A percentile compares a stretch with the other conserved stretches of the same genome.
These are phyloP conservation scores for Oenanthe sinensis DNA, from an alignment of 129 eudicot genomes.

Conservation along the genomic window DNA sequence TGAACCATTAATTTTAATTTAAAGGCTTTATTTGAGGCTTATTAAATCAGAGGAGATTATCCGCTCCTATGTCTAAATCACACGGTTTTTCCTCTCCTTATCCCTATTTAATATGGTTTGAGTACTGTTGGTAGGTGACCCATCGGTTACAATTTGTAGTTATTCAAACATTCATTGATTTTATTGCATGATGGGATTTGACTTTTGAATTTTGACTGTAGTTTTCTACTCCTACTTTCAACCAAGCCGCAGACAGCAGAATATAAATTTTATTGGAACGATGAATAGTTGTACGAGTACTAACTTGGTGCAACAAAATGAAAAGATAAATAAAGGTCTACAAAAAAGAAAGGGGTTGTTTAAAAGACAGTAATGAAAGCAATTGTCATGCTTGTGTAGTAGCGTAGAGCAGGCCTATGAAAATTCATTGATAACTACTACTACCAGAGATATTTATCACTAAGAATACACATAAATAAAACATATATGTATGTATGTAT, in stretches of 20 bases:
- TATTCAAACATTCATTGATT: not conserved
- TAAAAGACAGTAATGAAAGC: not conserved
- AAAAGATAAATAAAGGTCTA: not conserved
- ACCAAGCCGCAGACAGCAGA: not conserved
- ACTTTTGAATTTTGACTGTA: not conserved
- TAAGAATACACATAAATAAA: not conserved
- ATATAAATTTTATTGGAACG: not conserved
- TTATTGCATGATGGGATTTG: constrained; percentile 1
- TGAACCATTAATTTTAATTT: too few species aligned
- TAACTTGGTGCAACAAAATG: not conserved
- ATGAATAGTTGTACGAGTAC: too few species aligned
- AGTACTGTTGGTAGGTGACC: not conserved
- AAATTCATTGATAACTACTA: not conserved
- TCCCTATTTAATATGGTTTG: not conserved
- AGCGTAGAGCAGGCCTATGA: not conserved
- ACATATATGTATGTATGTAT: not conserved
- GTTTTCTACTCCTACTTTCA: not conserved
- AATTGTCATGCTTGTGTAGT: not conserved
- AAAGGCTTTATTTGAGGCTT: too few species aligned
- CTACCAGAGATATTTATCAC: too few species aligned
- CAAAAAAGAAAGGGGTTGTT: not conserved
- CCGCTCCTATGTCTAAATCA: too few species aligned
- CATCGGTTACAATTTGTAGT: not conserved
- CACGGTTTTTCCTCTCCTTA: too few species aligned
- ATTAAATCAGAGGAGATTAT: too few species aligned